Conservation (phyloP, 345 rosid genomes). For the Rhizophora apiculata region DNA sequence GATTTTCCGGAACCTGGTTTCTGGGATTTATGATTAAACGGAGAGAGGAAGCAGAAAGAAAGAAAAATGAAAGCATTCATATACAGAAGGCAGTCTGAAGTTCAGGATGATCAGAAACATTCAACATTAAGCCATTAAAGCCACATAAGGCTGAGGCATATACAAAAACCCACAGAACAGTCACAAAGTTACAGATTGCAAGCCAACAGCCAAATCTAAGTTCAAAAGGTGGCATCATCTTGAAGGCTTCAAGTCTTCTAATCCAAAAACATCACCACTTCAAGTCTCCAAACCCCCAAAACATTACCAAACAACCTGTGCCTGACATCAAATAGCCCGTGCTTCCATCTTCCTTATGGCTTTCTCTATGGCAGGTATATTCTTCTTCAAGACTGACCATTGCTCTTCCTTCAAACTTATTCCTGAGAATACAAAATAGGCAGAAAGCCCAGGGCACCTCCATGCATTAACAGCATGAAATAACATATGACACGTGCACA, state of each 20-base stretch:
- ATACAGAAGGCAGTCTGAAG: slow-evolving; percentile 53
- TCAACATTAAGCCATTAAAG: not conserved
- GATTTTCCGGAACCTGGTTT: too few species aligned
- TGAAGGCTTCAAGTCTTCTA: not conserved
- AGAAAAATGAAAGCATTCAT: slow-evolving; percentile 20
- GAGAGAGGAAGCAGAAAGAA: too few species aligned
- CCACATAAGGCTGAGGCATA: not conserved
- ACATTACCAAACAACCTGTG: slow-evolving; percentile 18
- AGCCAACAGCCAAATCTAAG: slow-evolving; percentile 6
- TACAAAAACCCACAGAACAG: not conserved
- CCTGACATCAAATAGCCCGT: slow-evolving; percentile 8
- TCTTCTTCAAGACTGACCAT: slow-evolving; percentile 62
- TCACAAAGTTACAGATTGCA: not conserved
- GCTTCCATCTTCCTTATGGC: slow-evolving; percentile 71
- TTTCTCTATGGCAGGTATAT: slow-evolving; percentile 59
- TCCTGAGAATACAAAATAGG: slow-evolving; percentile 41
- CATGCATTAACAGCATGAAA: not conserved
- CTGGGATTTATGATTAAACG: too few species aligned
- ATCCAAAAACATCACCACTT: not conserved
- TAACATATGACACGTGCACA: too few species aligned
- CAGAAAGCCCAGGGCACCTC: not conserved
- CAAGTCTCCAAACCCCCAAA: not conserved
- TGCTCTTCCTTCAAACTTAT: slow-evolving; percentile 87
- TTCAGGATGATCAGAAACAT: not conserved
- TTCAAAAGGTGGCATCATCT: slow-evolving; percentile 4